Conservation (phyloP, 208 protist species). For the Acanthamoeba sp. region DNA sequence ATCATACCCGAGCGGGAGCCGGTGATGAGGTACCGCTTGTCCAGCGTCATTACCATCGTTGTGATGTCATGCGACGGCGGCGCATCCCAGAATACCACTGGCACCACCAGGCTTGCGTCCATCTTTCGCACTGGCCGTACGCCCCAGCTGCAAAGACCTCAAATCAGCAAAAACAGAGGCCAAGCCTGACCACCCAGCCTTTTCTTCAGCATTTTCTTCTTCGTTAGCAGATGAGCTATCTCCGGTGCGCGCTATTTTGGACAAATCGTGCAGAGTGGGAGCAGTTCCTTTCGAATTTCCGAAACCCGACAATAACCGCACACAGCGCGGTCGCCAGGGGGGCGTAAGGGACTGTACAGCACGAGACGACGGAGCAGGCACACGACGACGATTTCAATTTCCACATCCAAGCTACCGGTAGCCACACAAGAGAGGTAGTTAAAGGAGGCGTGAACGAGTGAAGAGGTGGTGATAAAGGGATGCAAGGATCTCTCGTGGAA, state of each 20-base stretch:
- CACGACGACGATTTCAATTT: background rate
- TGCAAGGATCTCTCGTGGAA: background rate
- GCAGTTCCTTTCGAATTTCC: background rate
- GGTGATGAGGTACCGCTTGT: constrained; percentile 62
- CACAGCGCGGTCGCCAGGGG: no score
- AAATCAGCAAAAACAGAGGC: no score
- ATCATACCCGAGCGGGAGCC: constrained; percentile 51
- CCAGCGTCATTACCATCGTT: background rate
- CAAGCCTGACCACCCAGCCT: no score
- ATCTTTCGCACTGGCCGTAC: background rate
- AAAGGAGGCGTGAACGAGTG: background rate
- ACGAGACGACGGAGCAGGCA: constrained; percentile 4
- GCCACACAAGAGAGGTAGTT: background rate
- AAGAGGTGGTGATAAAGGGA: background rate
- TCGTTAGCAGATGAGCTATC: no score
- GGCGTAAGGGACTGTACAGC: background rate
- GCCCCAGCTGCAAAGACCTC: no score
- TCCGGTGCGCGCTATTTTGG: no score
- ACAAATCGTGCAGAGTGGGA: no score
- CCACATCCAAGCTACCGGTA: background rate
- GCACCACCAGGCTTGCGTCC: constrained; percentile 24
- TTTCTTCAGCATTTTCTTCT: no score
- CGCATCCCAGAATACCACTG: constrained; percentile 38
- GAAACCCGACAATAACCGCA: background rate
- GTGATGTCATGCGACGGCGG: constrained; percentile 47